Base-by-base conservation (phyloP, 768 basidiomycete species). In the Panaeolus papilionaceus region DNA sequence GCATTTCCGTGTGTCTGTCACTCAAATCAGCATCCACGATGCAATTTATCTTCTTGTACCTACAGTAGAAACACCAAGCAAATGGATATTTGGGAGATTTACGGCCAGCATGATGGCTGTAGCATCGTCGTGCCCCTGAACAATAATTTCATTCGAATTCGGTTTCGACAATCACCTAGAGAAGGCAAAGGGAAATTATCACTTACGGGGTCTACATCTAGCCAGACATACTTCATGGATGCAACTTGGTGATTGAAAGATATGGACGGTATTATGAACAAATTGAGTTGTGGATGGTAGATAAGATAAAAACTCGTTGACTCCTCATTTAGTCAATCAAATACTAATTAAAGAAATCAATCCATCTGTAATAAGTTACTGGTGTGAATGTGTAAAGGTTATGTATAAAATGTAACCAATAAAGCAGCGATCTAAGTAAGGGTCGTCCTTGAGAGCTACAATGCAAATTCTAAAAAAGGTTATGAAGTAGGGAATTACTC, bases 51-150 rank as follows among this genome's bases (percentile, higher is more conserved):
- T 16, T 23, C n/a, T 12, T 11, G 49, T 28, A 67, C 82, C 71
- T 77, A 93, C 94, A 28, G 93, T 93, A 0, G 94, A 95, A n/a
- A 96, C 80, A 1, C 95, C 95, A 6, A 95, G 78, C 20, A 97
- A 86, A 42, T 84, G 77, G 66, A 95, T 84, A 67, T 89, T 84
- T 1, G 85, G 83, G 12, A 84, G 83, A 70, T 93, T 87, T 4
- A 92, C 74, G 4, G 93, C 93, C 9, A 96, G 79, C 74, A 96
- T 80, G 63, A 96, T 89, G 3, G 93, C 94, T 11, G 88, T 89
- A 4, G 92, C 95, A 79, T 96, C 95, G 72, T 97, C 95, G 72
- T 96, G 95, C 14, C 95, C 94, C 92, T 94, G n/a, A 45, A 66
- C 18, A 39, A 20, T 18, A 38, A 62, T 42, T 28, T 58, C 14